Evolutionary conservation across 371 early-diverging fungal genomes (phyloP).

Genomic region (Apophysomyces sp.): DNA sequence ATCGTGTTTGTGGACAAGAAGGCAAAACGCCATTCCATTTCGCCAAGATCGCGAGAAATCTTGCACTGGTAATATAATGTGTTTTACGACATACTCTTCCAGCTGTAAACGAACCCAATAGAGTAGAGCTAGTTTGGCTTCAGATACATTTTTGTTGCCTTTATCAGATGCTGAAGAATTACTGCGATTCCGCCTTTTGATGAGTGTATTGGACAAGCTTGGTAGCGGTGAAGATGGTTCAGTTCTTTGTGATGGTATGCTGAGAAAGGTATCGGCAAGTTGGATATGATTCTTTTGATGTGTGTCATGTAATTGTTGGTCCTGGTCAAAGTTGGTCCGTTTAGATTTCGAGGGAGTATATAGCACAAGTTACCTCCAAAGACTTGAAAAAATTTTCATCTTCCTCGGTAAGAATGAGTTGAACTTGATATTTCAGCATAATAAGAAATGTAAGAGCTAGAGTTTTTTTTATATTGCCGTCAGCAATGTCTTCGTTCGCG

Average conservation of each 20-base stretch:
- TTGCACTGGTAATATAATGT: conserved; percentile 57
- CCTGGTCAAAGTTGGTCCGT: not conserved
- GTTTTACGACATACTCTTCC: conserved; percentile 55
- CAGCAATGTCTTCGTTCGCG: conserved; percentile 82
- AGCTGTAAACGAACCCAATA: conserved; percentile 74
- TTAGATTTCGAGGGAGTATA: not conserved
- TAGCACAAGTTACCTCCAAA: conserved; percentile 24
- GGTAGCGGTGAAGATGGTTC: conserved; percentile 8
- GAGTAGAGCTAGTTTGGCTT: conserved; percentile 59
- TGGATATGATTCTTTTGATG: not conserved
- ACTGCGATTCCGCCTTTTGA: conserved; percentile 6
- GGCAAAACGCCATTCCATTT: conserved; percentile 71
- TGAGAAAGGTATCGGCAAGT: not conserved
- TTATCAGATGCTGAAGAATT: conserved; percentile 9
- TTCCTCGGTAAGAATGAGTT: conserved; percentile 49
- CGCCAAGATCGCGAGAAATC: conserved; percentile 76
- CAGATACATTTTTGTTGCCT: conserved; percentile 19
- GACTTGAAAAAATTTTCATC: conserved; percentile 39
- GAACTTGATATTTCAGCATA: conserved; percentile 72
- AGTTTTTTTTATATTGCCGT: conserved; percentile 84
- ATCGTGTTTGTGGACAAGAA: conserved; percentile 70
- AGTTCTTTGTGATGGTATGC: not conserved
- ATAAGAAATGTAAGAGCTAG: conserved; percentile 84
- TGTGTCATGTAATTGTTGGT: not conserved
- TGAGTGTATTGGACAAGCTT: not conserved